A percentile compares a stretch with the other conserved stretches of the same genome.
Evolutionary conservation across 116 monocot species (phyloP).

Genomic region (Cymodocea nodosa): DNA sequence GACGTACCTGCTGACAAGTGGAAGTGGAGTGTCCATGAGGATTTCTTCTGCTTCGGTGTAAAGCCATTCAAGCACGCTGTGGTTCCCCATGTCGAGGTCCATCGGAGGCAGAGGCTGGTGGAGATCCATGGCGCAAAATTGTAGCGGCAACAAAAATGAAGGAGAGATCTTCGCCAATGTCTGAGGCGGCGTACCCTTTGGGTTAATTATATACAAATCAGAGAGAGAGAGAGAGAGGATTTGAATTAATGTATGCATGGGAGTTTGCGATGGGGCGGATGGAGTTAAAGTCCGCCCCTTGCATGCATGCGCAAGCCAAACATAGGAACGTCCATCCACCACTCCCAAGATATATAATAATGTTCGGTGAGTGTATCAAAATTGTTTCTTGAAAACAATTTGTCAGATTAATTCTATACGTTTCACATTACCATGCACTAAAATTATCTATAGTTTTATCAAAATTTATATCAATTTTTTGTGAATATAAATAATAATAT

Average conservation of each 20-base stretch:
- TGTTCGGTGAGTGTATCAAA: too few species aligned
- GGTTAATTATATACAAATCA: too few species aligned
- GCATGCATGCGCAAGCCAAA: background rate
- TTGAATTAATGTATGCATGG: slow-evolving; percentile 1
- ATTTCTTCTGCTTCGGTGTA: background rate
- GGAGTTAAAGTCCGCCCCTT: background rate
- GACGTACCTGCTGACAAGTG: slow-evolving; percentile 1
- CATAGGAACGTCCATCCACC: background rate
- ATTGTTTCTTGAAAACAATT: too few species aligned
- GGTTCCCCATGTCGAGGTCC: background rate
- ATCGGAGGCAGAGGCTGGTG: background rate
- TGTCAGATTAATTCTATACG: too few species aligned
- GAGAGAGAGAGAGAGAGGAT: background rate
- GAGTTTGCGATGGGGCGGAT: background rate
- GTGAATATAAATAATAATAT: too few species aligned
- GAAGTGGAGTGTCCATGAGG: background rate
- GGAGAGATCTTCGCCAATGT: background rate
- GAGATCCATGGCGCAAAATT: background rate
- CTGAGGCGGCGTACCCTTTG: too few species aligned
- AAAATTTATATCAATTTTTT: too few species aligned
- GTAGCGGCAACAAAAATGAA: background rate
- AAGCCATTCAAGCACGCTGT: background rate
- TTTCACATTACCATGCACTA: too few species aligned
- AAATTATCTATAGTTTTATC: too few species aligned
- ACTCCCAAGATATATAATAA: background rate